Conservation (phyloP, 2,329 filamentous ascomycete species). For the Neurospora sp. region DNA sequence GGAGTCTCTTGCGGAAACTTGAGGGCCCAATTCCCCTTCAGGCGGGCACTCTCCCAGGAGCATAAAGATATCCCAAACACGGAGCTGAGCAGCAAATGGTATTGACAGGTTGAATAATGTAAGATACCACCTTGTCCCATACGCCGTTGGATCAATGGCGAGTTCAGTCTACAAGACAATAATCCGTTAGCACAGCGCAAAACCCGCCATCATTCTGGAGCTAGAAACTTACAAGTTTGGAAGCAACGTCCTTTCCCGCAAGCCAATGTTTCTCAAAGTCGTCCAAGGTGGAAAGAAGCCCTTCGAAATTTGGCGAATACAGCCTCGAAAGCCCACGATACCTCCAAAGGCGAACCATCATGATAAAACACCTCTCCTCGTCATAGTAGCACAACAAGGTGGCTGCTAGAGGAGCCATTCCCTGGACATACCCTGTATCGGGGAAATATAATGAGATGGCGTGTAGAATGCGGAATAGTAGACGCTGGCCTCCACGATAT, state of each 20-base stretch:
- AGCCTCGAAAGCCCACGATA: constrained; percentile 76
- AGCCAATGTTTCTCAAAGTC: constrained; percentile 86
- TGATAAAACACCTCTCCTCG: constrained; percentile 87
- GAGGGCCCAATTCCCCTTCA: constrained; percentile 1
- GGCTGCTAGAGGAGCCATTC: constrained; percentile 89
- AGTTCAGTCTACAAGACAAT: constrained; percentile 51
- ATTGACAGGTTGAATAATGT: constrained; percentile 97
- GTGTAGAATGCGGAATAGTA: constrained; percentile 88
- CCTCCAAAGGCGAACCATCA: constrained; percentile 92
- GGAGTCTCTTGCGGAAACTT: background rate
- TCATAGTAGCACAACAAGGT: constrained; percentile 95
- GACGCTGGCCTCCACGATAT: constrained; percentile 83
- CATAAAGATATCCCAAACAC: constrained; percentile 97
- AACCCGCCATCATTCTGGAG: background rate
- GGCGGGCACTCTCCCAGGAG: constrained; percentile 70
- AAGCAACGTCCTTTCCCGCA: constrained; percentile 58
- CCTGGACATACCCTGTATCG: constrained; percentile 89
- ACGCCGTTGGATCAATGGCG: constrained; percentile 77
- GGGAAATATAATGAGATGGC: constrained; percentile 86
- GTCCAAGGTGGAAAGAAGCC: constrained; percentile 73
- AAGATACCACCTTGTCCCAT: constrained; percentile 93
- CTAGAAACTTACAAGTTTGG: constrained; percentile 57
- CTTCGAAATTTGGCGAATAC: constrained; percentile 75
- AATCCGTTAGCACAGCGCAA: constrained; percentile 5
- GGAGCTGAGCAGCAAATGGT: constrained; percentile 84